Conservation (phyloP, 129 eudicot genomes). For the Flaveria bidentis region DNA sequence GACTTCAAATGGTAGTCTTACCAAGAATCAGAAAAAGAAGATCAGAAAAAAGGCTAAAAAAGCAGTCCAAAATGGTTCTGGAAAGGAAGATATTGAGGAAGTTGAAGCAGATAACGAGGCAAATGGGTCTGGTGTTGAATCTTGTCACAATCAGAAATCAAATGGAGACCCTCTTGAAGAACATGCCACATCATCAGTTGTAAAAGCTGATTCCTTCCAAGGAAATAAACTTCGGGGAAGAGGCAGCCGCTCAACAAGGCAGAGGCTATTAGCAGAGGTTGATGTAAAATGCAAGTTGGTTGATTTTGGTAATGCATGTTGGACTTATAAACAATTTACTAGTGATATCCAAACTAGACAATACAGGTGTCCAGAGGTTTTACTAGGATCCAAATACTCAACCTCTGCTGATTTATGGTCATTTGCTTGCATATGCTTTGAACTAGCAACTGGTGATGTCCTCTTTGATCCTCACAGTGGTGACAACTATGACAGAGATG, state of each 20-base stretch:
- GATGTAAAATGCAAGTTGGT: conserved; percentile 83
- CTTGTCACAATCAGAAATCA: conserved; percentile 40
- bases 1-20: conserved; percentile 50
- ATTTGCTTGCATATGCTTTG: conserved; percentile 97
- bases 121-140: conserved; percentile 38
- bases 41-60: conserved; percentile 69
- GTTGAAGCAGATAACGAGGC: conserved; percentile 44
- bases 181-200: conserved; percentile 26
- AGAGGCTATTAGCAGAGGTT: conserved; percentile 58
- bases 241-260: conserved; percentile 59
- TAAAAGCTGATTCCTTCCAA: conserved; percentile 35
- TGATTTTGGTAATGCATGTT: conserved; percentile 95
- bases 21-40: conserved; percentile 84
- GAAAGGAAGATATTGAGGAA: conserved; percentile 54
- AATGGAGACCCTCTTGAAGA: conserved; percentile 47
- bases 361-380: conserved; percentile 91
- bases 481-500: conserved; percentile 87
- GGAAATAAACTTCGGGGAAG: conserved; percentile 51
- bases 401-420: conserved; percentile 96
- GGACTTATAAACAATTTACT: conserved; percentile 90
- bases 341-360: conserved; percentile 96
- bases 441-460: conserved; percentile 94
- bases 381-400: conserved; percentile 84
- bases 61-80: conserved; percentile 59
- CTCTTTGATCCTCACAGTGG: conserved; percentile 96